Conservation (phyloP, 2,329 filamentous ascomycete species). For the Sphaerulina musiva region DNA sequence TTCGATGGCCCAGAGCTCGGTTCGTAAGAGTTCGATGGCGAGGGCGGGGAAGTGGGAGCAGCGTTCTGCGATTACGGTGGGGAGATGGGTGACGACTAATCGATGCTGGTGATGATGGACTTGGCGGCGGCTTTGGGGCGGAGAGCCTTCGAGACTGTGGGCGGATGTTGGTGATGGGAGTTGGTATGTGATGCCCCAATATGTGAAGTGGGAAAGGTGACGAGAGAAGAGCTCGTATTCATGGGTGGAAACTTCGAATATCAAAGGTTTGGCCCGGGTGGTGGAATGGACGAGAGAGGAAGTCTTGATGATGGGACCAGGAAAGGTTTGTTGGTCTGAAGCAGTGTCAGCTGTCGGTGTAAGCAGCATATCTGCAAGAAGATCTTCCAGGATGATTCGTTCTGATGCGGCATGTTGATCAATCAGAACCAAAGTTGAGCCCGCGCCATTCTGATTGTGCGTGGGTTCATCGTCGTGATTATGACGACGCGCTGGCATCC, state of each 20-base stretch:
- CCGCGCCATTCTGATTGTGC: slow-evolving; percentile 8
- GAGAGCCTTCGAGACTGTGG: background rate
- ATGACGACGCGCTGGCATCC: slow-evolving; percentile 36
- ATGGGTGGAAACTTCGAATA: slow-evolving; percentile 56
- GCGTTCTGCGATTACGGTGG: slow-evolving; percentile 66
- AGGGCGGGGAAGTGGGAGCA: slow-evolving; percentile 67
- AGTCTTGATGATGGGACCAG: slow-evolving; percentile 2
- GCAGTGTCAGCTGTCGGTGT: background rate
- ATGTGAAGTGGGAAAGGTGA: slow-evolving; percentile 52
- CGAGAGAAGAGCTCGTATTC: slow-evolving; percentile 56
- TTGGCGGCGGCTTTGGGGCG: slow-evolving; percentile 2
- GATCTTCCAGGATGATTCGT: slow-evolving; percentile 66
- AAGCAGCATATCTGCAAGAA: slow-evolving; percentile 56
- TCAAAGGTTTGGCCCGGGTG: slow-evolving; percentile 47
- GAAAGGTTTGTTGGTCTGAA: background rate
- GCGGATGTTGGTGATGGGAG: slow-evolving; percentile 24
- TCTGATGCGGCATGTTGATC: slow-evolving; percentile 97
- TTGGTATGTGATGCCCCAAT: slow-evolving; percentile 71
- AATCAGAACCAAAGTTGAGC: slow-evolving; percentile 59
- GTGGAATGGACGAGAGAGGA: slow-evolving; percentile 6
- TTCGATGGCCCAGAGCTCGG: slow-evolving; percentile 63
- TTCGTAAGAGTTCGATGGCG: slow-evolving; percentile 65
- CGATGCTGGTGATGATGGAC: slow-evolving; percentile 4
- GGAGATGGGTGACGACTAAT: slow-evolving; percentile 52
- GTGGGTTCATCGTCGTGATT: background rate